Evolutionary conservation across 305 asterid genomes (phyloP).

Genomic region (Withania somnifera): DNA sequence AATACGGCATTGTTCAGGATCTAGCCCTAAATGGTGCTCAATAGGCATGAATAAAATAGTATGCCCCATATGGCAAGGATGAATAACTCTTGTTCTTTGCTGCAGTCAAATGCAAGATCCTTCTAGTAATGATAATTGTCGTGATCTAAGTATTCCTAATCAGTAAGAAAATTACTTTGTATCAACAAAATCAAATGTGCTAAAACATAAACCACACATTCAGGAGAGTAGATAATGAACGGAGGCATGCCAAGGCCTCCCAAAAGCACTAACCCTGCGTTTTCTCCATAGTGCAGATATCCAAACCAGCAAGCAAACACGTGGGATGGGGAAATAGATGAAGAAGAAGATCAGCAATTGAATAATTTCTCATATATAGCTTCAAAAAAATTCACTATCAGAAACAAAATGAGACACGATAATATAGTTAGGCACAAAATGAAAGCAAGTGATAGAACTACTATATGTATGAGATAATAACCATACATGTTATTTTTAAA

Average conservation of each 20-base stretch:
- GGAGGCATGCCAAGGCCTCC: conserved; percentile 94
- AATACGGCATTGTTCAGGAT: conserved; percentile 7
- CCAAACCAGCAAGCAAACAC: background rate
- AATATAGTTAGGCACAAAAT: background rate
- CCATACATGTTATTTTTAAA: background rate
- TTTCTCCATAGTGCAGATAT: conserved; percentile 18
- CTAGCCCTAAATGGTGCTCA: conserved; percentile 93
- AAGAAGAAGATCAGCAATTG: background rate
- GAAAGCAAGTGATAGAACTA: background rate
- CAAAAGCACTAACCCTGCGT: conserved; percentile 45
- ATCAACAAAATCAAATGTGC: conserved; percentile 9
- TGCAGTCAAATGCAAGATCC: conserved; percentile 28
- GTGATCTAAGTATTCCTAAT: conserved; percentile 13
- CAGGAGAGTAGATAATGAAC: conserved; percentile 24
- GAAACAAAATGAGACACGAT: background rate
- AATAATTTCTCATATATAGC: background rate
- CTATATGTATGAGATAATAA: background rate
- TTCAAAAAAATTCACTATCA: background rate
- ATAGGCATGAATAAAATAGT: conserved; percentile 74
- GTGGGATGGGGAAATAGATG: background rate
- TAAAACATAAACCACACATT: conserved; percentile 49
- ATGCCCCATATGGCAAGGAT: conserved; percentile 95
- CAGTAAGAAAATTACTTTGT: conserved; percentile 15
- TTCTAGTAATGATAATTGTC: conserved; percentile 9
- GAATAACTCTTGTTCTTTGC: conserved; percentile 82